Evolutionary conservation across 495 filamentous ascomycete species (phyloP), one percentile per base, ranked within the genome.

Genomic region (Aspergillus indologenus): DNA sequence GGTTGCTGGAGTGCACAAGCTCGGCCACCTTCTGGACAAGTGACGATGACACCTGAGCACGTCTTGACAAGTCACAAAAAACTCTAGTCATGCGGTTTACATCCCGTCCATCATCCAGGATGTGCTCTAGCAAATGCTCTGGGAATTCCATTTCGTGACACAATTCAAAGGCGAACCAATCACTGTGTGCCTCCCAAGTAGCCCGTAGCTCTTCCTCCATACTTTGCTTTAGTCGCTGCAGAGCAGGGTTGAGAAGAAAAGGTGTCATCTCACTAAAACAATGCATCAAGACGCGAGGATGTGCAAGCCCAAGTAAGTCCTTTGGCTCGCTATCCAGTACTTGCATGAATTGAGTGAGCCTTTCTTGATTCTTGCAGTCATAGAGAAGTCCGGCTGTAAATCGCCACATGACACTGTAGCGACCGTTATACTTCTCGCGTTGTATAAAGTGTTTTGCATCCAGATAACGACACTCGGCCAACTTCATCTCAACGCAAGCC

Each of bases 331-430:
- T n/a, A 8, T 45, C 44, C 17, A 45, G 17, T n/a, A 5, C 44
- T n/a, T 45, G 44, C 7, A 45, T 18, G 17, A 45, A 45, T 20
- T 45, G 7, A 45, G 18, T 7, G 12, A 45, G 44, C 44, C 1
- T 45, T 45, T 45, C 44, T 15, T 45, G n/a, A 17, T 17, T n/a
- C 5, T 18, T 11, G 18, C 44, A 2, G 20, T 18, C 7, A n/a
- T n/a, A n/a, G 20, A 45, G 44, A 7, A 45, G 44, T n/a, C 44
- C 44, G 1, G 44, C 44, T 18, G 5, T 18, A n/a, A 45, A 45
- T 31, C 74, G 73, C 74, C 74, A 79, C 19, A 76, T 58, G 40
- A 77, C 62, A 63, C 73, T 69, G 64, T 75, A 77, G 52, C 67
- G 70, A n/a, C 50, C 42, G 21, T 53, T 66, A 58, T 77, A 79